Evolutionary conservation across 306 rosid genomes (phyloP).

Genomic region (Cicer chorassanicum): DNA sequence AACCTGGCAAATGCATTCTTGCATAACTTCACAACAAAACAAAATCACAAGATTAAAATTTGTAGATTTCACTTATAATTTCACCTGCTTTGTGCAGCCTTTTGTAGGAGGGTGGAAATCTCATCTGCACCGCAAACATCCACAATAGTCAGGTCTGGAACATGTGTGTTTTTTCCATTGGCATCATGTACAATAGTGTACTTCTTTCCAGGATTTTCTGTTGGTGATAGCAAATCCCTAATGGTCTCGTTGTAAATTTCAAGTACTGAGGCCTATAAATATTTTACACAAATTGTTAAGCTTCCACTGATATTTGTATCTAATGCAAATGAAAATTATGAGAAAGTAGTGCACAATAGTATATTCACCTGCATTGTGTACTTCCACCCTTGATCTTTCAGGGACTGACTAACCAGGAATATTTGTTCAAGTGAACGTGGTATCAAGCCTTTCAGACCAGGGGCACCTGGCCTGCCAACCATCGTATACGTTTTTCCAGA

Average conservation of each 20-base stretch:
- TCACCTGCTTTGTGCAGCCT: conserved; percentile 92
- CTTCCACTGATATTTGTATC: background rate
- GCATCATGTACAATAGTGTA: conserved; percentile 84
- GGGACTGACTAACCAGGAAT: conserved; percentile 77
- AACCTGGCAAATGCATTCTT: background rate
- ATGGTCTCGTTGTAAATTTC: conserved; percentile 91
- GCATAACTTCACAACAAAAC: background rate
- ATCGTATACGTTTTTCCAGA: conserved; percentile 94
- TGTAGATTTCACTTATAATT: background rate
- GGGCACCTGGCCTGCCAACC: conserved; percentile 87
- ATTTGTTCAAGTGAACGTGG: conserved; percentile 91
- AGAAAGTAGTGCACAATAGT: background rate
- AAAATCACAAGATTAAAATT: conserved; percentile 5
- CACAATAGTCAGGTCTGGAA: conserved; percentile 82
- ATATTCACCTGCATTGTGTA: conserved; percentile 82
- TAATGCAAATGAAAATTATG: conserved; percentile 9
- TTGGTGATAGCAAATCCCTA: conserved; percentile 77
- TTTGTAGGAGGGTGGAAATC: conserved; percentile 83
- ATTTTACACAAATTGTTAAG: conserved; percentile 9
- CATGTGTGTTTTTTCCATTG: conserved; percentile 83
- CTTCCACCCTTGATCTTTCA: conserved; percentile 87
- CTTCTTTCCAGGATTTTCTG: conserved; percentile 77
- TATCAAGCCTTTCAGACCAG: conserved; percentile 82
- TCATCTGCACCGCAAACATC: conserved; percentile 82
- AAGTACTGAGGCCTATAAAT: conserved; percentile 77